Evolutionary conservation across 345 rosid genomes (phyloP), one percentile per base, ranked within the genome.

Genomic region (Gossypium australe): DNA sequence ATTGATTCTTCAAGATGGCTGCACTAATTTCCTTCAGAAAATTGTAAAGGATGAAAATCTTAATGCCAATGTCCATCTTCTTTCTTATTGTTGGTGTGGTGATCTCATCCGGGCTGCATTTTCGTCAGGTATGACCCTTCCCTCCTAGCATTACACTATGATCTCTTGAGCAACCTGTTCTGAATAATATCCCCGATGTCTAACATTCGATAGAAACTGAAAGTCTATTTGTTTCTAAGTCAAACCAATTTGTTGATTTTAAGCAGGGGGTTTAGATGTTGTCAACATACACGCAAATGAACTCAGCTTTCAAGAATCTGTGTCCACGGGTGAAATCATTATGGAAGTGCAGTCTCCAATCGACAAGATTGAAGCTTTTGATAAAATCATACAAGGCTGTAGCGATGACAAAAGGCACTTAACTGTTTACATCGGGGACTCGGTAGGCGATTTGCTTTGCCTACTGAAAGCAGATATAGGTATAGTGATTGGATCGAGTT

Each of bases 11-110:
- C 98, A 87, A 79, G 92, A 92, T 85, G 99, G 98, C 27, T 96
- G 98, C 81, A 82, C 80, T 38, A 49, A 65, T 68, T 91, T 96
- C 86, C 87, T 96, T 69, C 84, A 86, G 86, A 92, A 85, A 77
- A 78, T 93, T 66, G 76, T 83, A 45, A 84, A 82, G 78, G 82
- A 80, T 76, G 90, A 87, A 75, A 83, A 80, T 44, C 71, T 86
- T 79, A 85, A 86, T 80, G 86, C 89, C 48, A 77, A 85, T 61
- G 77, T 88, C 77, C 92, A 93, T 52, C 76, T 96, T 59, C 92
- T 93, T 67, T 96, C 98, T 11, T 96, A 92, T 78, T 96, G 97
- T 82, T 96, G 98, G 99, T 96, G 92, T 76, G 94, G 85, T 74
- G 97, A 92, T 78, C 92, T 96, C 77, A 92, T 96, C 75, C 88